Evolutionary conservation across 1,284 basidiomycete genomes (phyloP).

Genomic region (Ganoderma resinaceum): DNA sequence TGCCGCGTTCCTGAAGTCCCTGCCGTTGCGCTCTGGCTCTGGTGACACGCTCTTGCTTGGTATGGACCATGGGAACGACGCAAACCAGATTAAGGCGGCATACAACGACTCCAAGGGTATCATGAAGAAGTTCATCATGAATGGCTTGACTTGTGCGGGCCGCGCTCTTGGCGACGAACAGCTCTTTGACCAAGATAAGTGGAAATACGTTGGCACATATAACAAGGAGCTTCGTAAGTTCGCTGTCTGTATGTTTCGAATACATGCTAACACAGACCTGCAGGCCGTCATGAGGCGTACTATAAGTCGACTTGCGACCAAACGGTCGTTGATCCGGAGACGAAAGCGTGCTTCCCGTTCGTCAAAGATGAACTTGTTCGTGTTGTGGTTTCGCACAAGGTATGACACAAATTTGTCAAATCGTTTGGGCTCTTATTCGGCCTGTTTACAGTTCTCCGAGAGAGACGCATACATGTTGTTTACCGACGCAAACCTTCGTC

Average conservation of each 20-base stretch:
- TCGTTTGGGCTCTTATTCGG: neutral
- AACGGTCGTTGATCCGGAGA: conserved; percentile 60
- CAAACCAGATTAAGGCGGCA: conserved; percentile 73
- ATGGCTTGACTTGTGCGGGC: conserved; percentile 79
- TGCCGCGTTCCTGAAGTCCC: conserved; percentile 76
- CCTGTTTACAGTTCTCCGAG: conserved; percentile 74
- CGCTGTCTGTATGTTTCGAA: neutral
- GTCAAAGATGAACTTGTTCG: conserved; percentile 80
- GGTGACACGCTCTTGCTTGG: conserved; percentile 83
- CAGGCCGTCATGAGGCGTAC: conserved; percentile 90
- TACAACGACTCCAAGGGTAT: conserved; percentile 87
- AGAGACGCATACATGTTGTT: conserved; percentile 80
- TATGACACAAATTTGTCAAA: conserved; percentile 38
- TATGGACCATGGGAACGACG: conserved; percentile 84
- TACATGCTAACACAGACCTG: conserved; percentile 4
- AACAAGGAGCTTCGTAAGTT: conserved; percentile 71
- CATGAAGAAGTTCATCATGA: conserved; percentile 89
- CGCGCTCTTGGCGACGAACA: conserved; percentile 64
- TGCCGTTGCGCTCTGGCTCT: conserved; percentile 79
- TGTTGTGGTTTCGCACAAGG: conserved; percentile 92
- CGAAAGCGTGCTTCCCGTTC: conserved; percentile 56
- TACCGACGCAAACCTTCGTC: conserved; percentile 78
- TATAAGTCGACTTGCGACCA: conserved; percentile 77
- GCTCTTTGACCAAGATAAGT: conserved; percentile 72
- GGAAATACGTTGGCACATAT: conserved; percentile 88